Conservation (phyloP, 495 filamentous ascomycete genomes). For the Penicillium maclennaniae region DNA sequence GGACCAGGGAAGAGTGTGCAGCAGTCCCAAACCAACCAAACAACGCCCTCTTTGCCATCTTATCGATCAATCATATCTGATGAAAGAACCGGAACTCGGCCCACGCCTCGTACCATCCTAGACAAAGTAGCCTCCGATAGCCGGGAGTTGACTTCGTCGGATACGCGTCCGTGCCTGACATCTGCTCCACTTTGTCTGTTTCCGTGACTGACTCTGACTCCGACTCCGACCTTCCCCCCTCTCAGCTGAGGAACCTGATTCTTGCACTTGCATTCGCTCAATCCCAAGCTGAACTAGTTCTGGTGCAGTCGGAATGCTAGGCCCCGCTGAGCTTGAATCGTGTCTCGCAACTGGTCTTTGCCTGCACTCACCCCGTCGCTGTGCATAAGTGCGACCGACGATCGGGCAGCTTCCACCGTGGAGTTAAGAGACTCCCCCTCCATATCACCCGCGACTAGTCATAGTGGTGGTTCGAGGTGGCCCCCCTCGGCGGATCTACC, state of each 20-base stretch:
- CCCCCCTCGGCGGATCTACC: constrained; percentile 16
- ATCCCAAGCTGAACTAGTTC: neutral
- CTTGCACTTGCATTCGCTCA: neutral
- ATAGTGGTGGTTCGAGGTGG: neutral
- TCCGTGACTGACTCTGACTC: neutral
- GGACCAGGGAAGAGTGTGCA: neutral
- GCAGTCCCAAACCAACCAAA: constrained; percentile 4
- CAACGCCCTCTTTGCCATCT: constrained; percentile 16
- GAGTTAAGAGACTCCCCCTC: constrained; percentile 9
- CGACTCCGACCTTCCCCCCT: neutral
- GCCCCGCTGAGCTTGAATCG: constrained; percentile 18
- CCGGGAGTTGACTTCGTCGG: neutral
- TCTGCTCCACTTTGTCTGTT: constrained; percentile 8
- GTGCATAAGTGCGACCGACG: constrained; percentile 42
- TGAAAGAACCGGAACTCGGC: neutral
- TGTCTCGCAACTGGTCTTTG: constrained; percentile 14
- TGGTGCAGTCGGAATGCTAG: constrained; percentile 18
- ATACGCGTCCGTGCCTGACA: constrained; percentile 5
- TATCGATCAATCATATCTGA: constrained; percentile 29
- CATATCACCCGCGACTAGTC: neutral
- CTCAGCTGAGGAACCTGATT: neutral
- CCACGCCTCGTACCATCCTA: neutral
- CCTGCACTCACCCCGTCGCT: constrained; percentile 28
- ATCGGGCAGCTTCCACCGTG: constrained; percentile 25
- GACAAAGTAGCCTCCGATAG: neutral